Percentiles rank a stretch among this genome's conserved stretches.
phyloP scores from a whole-genome alignment of 768 basidiomycete genomes.

The Plicaturopsis crispa region DNA sequence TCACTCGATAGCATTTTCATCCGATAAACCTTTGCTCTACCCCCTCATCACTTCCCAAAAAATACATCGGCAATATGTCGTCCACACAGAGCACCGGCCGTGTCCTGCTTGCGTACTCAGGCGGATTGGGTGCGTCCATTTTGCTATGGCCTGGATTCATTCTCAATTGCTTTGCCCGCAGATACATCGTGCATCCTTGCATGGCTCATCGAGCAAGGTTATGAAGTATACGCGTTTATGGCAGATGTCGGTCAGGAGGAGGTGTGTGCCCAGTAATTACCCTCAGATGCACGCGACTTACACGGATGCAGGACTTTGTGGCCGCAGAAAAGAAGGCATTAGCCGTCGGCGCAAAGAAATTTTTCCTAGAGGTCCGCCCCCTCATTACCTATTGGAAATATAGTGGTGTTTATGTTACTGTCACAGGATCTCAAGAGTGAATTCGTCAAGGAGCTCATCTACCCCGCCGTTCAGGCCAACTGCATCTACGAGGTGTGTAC shows the following conservation, averaged over 20 bases:
- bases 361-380: constrained; percentile 70
- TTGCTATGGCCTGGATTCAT: not conserved
- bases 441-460: constrained; percentile 94
- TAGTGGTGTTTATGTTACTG: not conserved
- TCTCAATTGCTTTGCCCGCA: constrained; percentile 19
- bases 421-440: constrained; percentile 88
- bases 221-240: constrained; percentile 97
- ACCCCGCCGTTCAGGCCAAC: constrained; percentile 97
- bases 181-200: constrained; percentile 99
- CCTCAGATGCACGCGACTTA: no score
- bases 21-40: no score
- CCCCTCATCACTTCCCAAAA: no score
- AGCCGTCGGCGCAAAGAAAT: constrained; percentile 90
- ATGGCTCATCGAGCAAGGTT: constrained; percentile 97
- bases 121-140: constrained; percentile 76
- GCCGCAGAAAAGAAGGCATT: constrained; percentile 89
- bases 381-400: no score
- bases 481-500: constrained; percentile 87
- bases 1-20: no score
- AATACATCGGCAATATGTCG: no score
- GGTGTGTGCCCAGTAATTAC: no score
- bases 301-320: constrained; percentile 85
- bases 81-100: no score
- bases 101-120: constrained; percentile 96
- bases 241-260: constrained; percentile 92